Conservation (phyloP, 169 alveolate species). For the Plasmodium coatneyi region DNA sequence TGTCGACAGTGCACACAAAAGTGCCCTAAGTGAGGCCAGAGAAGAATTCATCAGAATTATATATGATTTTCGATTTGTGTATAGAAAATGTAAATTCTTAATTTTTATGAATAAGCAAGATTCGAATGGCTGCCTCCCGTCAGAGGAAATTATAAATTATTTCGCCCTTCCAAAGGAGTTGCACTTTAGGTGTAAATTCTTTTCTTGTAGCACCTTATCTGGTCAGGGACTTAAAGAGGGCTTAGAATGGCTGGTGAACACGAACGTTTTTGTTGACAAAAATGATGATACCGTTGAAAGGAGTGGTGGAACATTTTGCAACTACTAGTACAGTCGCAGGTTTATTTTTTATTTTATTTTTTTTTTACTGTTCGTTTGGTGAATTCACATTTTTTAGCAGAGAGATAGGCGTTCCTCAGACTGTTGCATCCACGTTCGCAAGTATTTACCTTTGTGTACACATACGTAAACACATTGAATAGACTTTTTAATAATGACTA, state of each 20-base stretch:
- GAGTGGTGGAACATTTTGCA: neutral
- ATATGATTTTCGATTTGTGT: conserved; percentile 66
- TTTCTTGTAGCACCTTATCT: conserved; percentile 64
- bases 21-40: conserved; percentile 54
- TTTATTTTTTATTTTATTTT: neutral
- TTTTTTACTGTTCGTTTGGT: neutral
- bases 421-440: neutral
- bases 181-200: conserved; percentile 46
- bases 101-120: conserved; percentile 74
- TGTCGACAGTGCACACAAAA: conserved; percentile 53
- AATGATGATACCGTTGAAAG: conserved; percentile 2
- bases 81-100: conserved; percentile 74
- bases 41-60: conserved; percentile 74
- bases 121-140: conserved; percentile 52
- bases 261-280: conserved; percentile 12
- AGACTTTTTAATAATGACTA: neutral
- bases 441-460: neutral
- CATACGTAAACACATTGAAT: neutral
- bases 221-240: conserved; percentile 72
- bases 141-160: conserved; percentile 63
- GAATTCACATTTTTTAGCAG: neutral
- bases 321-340: neutral
- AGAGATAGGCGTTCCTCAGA: neutral
- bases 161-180: conserved; percentile 72
- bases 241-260: conserved; percentile 58